Evolutionary conservation across 1,139 yeast species (phyloP).

Genomic region (Yarrowia galli): DNA sequence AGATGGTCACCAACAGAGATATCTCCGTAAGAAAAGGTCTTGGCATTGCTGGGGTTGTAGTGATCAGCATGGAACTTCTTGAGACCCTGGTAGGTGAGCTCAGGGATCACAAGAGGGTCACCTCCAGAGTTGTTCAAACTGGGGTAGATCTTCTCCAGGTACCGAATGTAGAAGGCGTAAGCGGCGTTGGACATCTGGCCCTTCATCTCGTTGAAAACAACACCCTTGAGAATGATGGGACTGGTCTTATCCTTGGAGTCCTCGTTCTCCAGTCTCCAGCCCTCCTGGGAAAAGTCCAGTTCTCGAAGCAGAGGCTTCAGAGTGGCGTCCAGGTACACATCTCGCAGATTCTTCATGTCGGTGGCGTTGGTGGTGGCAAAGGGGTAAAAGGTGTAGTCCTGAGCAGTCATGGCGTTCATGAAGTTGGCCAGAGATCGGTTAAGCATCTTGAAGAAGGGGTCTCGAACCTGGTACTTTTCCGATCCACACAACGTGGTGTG

Average conservation of each 20-base stretch:
- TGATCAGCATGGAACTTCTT: slow-evolving; percentile 73
- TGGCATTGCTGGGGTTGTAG: slow-evolving; percentile 91
- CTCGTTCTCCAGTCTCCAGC: slow-evolving; percentile 93
- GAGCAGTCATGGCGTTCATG: slow-evolving; percentile 99
- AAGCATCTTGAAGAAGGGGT: slow-evolving; percentile 97
- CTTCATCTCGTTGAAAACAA: slow-evolving; percentile 97
- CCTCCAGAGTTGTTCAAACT: slow-evolving; percentile 92
- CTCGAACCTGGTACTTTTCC: slow-evolving; percentile 86
- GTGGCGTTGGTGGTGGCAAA: slow-evolving; percentile 89
- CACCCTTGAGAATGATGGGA: slow-evolving; percentile 85
- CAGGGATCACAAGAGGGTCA: slow-evolving; percentile 82
- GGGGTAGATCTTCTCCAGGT: slow-evolving; percentile 85
- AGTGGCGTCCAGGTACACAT: slow-evolving; percentile 87
- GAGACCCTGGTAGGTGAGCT: slow-evolving; percentile 74
- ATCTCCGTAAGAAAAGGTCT: slow-evolving; percentile 86
- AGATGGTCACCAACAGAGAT: slow-evolving; percentile 71
- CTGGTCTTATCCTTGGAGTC: slow-evolving; percentile 61
- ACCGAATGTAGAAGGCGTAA: slow-evolving; percentile 82
- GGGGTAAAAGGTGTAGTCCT: slow-evolving; percentile 93
- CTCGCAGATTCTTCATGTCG: slow-evolving; percentile 84
- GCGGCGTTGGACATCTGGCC: slow-evolving; percentile 94
- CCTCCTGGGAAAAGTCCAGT: slow-evolving; percentile 92
- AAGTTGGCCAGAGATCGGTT: slow-evolving; percentile 87
- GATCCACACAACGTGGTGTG: slow-evolving; percentile 97
- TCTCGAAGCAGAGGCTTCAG: slow-evolving; percentile 78